These are phyloP conservation scores for Cotoneaster glaucophyllus DNA, from an alignment of 306 rosid species.

Conservation along the genomic window DNA sequence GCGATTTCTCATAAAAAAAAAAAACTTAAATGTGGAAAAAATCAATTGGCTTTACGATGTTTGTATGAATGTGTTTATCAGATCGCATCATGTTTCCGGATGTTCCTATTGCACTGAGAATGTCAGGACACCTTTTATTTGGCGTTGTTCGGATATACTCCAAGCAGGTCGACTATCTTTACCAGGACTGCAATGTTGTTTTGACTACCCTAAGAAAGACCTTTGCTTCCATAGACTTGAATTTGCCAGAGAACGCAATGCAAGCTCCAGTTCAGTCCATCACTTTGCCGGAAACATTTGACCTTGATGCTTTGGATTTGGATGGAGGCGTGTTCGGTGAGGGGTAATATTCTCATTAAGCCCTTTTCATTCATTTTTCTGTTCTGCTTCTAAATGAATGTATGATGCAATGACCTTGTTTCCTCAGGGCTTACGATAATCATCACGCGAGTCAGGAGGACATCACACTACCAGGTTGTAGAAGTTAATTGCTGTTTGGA, in stretches of 20 bases:
- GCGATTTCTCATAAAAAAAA: neutral
- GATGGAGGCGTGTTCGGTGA: constrained; percentile 18
- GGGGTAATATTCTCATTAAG: constrained; percentile 29
- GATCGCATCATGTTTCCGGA: constrained; percentile 85
- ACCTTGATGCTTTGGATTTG: constrained; percentile 56
- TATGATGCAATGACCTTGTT: constrained; percentile 9
- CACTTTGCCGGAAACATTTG: constrained; percentile 59
- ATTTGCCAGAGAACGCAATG: constrained; percentile 57
- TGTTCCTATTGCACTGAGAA: constrained; percentile 78
- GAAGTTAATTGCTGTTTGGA: neutral
- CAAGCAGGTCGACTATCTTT: constrained; percentile 70
- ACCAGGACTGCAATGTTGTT: constrained; percentile 49
- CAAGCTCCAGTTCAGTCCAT: constrained; percentile 62
- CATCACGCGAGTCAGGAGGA: constrained; percentile 57
- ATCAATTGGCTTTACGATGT: neutral
- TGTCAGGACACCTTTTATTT: constrained; percentile 77
- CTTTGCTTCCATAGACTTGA: constrained; percentile 38
- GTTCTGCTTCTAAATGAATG: neutral
- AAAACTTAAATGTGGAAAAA: neutral
- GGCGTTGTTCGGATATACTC: constrained; percentile 89
- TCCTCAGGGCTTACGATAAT: constrained; percentile 40
- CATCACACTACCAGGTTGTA: constrained; percentile 60
- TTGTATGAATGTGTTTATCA: constrained; percentile 17
- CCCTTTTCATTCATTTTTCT: neutral
- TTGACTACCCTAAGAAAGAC: constrained; percentile 41